Evolutionary conservation across 2,329 filamentous ascomycete species (phyloP), one percentile per base, ranked within the genome.

Genomic region (Fusarium phyllophilum): DNA sequence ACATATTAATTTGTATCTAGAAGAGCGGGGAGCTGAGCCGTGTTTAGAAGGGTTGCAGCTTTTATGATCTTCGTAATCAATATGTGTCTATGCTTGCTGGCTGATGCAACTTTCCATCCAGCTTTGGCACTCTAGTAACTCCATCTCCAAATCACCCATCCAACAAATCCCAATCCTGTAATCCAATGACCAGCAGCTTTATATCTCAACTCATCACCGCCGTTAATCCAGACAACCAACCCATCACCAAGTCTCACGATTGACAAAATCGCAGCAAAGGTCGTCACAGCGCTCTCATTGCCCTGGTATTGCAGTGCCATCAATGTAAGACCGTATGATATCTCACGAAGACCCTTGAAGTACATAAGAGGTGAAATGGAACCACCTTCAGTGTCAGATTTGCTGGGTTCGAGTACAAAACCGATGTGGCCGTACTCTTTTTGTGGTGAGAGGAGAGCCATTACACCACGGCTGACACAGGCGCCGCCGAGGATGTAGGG

Each of bases 341-440:
- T 48, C 63, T 83, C 82, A 6, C 82, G 79, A 14, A 81, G 73
- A 12, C 80, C 81, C 59, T 83, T 82, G 65, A 82, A 77, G 55
- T 81, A 81, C 68, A 83, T 79, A 24, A 82, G 79, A 4, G 82
- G 78, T 29, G 81, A 83, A 13, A 68, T 38, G 14, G 39, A n/a
- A 7, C 70, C 55, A 0, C 11, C 17, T 3, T 18, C 20, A 8
- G 18, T 22, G 14, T 14, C 14, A 17, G 6, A 10, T 29, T 33
- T 31, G 9, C 31, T 10, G 3, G 62, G 36, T n/a, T 79, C 78
- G 1, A 78, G 78, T 1, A 38, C 74, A 15, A 79, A 68, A 8
- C 78, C 78, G 10, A 79, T 54, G 8, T 78, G 73, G 8, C 62
- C 41, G 44, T 79, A 79, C 52, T 79, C 78, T 13, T 73, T 66